Evolutionary conservation across 768 basidiomycete genomes (phyloP).

Genomic region (Tubosaeta sp.): DNA sequence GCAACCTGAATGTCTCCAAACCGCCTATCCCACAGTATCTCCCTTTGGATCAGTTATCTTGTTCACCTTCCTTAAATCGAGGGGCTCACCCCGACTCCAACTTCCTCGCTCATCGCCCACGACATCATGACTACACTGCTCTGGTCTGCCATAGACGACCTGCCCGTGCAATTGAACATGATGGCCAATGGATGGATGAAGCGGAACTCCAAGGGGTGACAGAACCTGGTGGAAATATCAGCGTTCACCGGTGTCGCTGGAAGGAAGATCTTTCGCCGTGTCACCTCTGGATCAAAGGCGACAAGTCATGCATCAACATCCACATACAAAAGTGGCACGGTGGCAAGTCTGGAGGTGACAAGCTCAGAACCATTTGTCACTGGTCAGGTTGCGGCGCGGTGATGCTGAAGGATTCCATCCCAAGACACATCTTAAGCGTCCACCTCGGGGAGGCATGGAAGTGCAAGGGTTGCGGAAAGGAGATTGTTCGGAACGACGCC

Average conservation of each 20-base stretch:
- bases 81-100: no score
- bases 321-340: constrained; percentile 21
- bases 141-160: neutral
- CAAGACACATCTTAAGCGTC: constrained; percentile 12
- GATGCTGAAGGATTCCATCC: constrained; percentile 24
- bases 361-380: constrained; percentile 1
- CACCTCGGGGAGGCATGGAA: constrained; percentile 17
- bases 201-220: constrained; percentile 3
- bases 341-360: constrained; percentile 8
- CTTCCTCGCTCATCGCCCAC: neutral
- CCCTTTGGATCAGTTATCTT: neutral
- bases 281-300: constrained; percentile 13
- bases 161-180: constrained; percentile 3
- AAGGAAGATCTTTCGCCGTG: constrained; percentile 4
- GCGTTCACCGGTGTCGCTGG: constrained; percentile 12
- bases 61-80: neutral
- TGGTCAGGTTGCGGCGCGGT: constrained; percentile 13
- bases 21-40: no score
- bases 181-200: constrained; percentile 10
- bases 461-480: constrained; percentile 14
- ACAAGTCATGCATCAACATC: constrained; percentile 9
- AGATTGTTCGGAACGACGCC: constrained; percentile 6
- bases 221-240: constrained; percentile 1
- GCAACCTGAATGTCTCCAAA: neutral
- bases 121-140: no score